Evolutionary conservation across 2,329 filamentous ascomycete species (phyloP), one percentile per base, ranked within the genome.

Genomic region (Aspergillus caelatus): DNA sequence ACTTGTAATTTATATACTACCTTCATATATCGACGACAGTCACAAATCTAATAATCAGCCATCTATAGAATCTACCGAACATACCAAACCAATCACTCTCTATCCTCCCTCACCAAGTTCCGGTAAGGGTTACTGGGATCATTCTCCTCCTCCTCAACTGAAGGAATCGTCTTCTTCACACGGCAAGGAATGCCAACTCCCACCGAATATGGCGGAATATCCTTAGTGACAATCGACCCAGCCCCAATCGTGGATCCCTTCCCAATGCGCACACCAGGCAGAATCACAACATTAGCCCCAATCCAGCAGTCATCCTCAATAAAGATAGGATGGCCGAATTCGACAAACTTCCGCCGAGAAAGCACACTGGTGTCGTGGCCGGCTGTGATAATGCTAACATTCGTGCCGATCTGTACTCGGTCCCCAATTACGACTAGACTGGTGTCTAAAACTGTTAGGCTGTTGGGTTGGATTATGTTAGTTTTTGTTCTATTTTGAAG

Each of bases 361-460:
- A 80, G 75, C 6, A 86, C 79, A 50, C 82, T 82, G 0, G 79
- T 79, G 66, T 86, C 83, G 64, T 87, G 85, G 12, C 82, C 84
- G 0, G 84, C 85, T 0, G 81, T 81, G 62, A 83, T 83, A 41
- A 87, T 84, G 59, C 75, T 77, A 1, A 86, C 84, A 32, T 84
- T 82, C 0, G 84, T 83, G 0, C 84, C 85, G 50, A 86, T 77
- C 74, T 86, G 82, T 16, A 84, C 82, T 1, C 84, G 74, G 26
- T 85, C 80, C 1, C 85, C 85, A 26, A 87, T 85, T 0, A 80
- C 80, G 1, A 87, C 82, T 0, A 86, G 74, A 2, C 79, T 80
- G 32, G 82, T 85, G 66, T 87, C 85, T 11, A 87, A 73, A 32
- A 86, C 82, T 0, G 82, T 78, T 23, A 86, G 81, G 68, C 90